Base-by-base conservation (phyloP, 1,284 basidiomycete species). In the Apiotrichum akiyoshidainum region DNA sequence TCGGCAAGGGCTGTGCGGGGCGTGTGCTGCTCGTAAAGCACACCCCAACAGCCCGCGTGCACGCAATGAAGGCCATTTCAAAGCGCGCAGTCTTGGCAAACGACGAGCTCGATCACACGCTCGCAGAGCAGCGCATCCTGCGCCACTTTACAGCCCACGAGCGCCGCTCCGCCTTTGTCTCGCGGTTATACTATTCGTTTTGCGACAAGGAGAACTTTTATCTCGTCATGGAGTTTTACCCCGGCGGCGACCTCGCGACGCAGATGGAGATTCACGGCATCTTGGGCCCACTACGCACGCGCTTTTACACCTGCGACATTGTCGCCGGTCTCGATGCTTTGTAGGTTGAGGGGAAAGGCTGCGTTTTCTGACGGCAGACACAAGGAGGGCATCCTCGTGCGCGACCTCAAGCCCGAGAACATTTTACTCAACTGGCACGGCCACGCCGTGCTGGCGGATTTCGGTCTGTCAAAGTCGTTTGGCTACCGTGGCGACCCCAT, bases 301-400 rank as follows among this genome's bases (percentile, higher is more conserved):
- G 95, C 45, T 98, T 98, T 79, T 98, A 97, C 70, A 91, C 92
- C 26, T 90, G 90, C 17, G 95, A 98, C 78, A 95, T 98, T 61
- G 90, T 92, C 14, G 92, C 96, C 68, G 94, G 93, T 49, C 86
- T 95, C 31, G 91, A 95, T 78, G 90, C 92, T 40, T 81, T 98
- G 75, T 77, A 46, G 61, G 75, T 69, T 12, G 3, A 33, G 2
- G 6, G 14, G 10, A 5, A 13, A 7, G 1, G 2, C 21, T n/a
- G n/a, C n/a, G n/a, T 47, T 37, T 17, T 14, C 48, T 37, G 31
- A 33, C 33, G 31, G 11, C 10, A 83, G 70, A 64, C 73, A 61
- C 71, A 74, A 58, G 42, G 64, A 76, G 44, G 81, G 81, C 2
- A 78, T 82, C 54, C 80, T 83, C 46, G 76, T 78, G 46, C 73